Evolutionary conservation across 306 rosid genomes (phyloP).

Genomic region (Fragaria vesca): DNA sequence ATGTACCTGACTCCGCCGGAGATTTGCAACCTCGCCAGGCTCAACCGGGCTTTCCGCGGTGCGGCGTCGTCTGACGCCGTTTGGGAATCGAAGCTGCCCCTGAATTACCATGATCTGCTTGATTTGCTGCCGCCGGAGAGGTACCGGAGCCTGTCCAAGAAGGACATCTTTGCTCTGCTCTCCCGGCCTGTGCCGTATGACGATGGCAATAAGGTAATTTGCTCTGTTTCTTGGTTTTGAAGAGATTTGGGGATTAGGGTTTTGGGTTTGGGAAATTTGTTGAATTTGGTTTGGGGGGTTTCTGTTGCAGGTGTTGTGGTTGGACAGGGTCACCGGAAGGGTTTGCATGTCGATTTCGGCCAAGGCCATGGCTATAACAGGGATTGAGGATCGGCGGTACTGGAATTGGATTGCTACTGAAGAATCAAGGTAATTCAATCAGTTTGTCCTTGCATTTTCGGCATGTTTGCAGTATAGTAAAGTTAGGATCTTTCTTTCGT

Average conservation of each 20-base stretch:
- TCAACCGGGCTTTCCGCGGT: conserved; percentile 79
- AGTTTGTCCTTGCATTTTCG: not conserved
- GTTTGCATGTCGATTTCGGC: conserved; percentile 72
- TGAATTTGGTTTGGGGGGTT: not conserved
- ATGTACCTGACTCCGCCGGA: conserved; percentile 80
- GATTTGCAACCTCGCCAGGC: conserved; percentile 84
- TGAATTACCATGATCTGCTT: conserved; percentile 72
- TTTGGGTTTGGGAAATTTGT: conserved; percentile 6
- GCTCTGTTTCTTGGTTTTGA: not conserved
- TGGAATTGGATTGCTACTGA: conserved; percentile 96
- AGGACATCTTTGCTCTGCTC: conserved; percentile 70
- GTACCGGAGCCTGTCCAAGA: conserved; percentile 52
- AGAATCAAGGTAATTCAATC: conserved; percentile 67
- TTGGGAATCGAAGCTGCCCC: conserved; percentile 79
- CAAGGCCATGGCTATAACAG: conserved; percentile 73
- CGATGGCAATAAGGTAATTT: conserved; percentile 66
- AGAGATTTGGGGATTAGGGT: not conserved
- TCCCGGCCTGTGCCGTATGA: conserved; percentile 66
- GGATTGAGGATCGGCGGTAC: conserved; percentile 83
- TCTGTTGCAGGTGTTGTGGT: conserved; percentile 71
- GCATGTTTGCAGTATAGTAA: not conserved
- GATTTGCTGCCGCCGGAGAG: conserved; percentile 55
- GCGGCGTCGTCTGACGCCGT: conserved; percentile 87
- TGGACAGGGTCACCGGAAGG: conserved; percentile 74
- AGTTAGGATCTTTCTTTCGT: not conserved